Evolutionary conservation across 139 green algal genomes (phyloP).

Genomic region (Yamagishiella unicocca): DNA sequence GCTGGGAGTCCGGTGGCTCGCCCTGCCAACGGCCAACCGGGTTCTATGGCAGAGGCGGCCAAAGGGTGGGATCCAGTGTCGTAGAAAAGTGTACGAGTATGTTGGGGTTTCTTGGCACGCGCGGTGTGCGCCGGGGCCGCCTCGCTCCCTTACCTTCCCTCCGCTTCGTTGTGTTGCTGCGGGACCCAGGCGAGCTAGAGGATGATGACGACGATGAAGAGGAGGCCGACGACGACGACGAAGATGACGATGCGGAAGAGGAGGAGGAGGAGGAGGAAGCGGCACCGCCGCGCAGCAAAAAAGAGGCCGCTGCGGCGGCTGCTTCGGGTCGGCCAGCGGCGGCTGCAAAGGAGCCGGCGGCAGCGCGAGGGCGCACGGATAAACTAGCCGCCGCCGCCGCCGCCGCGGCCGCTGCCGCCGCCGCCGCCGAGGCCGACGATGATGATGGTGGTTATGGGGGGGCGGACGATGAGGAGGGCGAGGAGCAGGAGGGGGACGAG

Average conservation of each 20-base stretch:
- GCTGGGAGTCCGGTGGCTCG: too few species aligned
- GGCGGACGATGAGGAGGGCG: conserved; percentile 2
- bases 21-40: too few species aligned
- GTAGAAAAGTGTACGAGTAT: too few species aligned
- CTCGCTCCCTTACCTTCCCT: neutral
- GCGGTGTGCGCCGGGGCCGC: too few species aligned
- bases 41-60: too few species aligned
- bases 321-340: neutral
- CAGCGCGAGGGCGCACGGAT: too few species aligned
- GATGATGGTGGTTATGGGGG: neutral
- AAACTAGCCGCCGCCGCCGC: too few species aligned
- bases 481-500: conserved; percentile 51
- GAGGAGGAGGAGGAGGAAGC: conserved; percentile 9
- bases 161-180: neutral
- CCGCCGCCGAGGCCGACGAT: neutral
- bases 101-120: too few species aligned
- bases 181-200: conserved; percentile 63
- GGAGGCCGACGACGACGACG: conserved; percentile 44
- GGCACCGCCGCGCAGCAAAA: too few species aligned
- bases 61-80: too few species aligned
- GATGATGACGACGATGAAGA: conserved; percentile 54
- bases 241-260: conserved; percentile 42
- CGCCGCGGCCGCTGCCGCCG: conserved; percentile 15
- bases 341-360: neutral
- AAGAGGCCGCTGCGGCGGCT: neutral